Conservation (phyloP, 2,329 filamentous ascomycete genomes). For the Stachybotrys echinatus region DNA sequence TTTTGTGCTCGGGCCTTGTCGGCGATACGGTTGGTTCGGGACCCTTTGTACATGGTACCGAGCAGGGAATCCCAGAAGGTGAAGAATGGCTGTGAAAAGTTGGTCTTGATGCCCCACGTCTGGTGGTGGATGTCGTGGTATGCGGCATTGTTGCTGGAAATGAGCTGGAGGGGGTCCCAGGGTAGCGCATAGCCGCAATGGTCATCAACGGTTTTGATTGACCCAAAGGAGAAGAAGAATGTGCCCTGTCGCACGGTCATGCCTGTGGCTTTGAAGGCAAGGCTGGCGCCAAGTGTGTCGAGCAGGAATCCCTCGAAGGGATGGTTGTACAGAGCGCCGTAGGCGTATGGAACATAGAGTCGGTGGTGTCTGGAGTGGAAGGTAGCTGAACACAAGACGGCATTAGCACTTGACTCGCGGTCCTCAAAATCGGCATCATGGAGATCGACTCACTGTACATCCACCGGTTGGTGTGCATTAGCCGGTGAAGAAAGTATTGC, state of each 20-base stretch:
- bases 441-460: constrained; percentile 69
- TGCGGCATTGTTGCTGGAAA: constrained; percentile 90
- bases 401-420: constrained; percentile 22
- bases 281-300: constrained; percentile 80
- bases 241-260: constrained; percentile 86
- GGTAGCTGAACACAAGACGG: constrained; percentile 48
- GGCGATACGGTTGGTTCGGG: not conserved
- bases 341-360: constrained; percentile 95
- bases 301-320: constrained; percentile 90
- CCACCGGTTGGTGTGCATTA: constrained; percentile 98
- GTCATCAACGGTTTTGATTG: constrained; percentile 95
- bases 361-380: constrained; percentile 96
- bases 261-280: constrained; percentile 74
- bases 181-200: constrained; percentile 96
- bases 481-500: constrained; percentile 96
- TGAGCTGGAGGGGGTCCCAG: constrained; percentile 86
- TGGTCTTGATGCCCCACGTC: constrained; percentile 97
- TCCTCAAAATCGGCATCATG: not conserved
- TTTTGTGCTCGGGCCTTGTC: not conserved
- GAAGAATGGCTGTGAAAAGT: constrained; percentile 89
- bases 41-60: constrained; percentile 68
- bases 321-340: constrained; percentile 95
- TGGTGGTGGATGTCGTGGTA: constrained; percentile 99
- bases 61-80: constrained; percentile 88
- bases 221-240: constrained; percentile 82